Percentiles rank a stretch among this genome's conserved stretches.
Evolutionary conservation across 495 filamentous ascomycete species (phyloP).

Genomic region (Neurospora tetrasperma): DNA sequence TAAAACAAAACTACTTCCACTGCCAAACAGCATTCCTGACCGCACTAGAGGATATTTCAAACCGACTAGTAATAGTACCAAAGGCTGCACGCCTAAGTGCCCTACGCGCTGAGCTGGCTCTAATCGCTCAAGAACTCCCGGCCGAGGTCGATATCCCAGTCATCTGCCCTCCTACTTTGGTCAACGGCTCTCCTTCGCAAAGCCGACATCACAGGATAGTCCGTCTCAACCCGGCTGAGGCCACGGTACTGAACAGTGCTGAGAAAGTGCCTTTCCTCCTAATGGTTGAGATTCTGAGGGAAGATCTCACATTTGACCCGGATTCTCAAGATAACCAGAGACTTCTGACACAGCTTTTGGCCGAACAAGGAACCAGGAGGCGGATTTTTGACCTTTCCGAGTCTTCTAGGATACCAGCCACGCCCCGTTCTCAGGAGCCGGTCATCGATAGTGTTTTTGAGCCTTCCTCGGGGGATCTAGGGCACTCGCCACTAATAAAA

Average conservation of each 20-base stretch:
- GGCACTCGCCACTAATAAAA: conserved; percentile 54
- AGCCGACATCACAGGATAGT: conserved; percentile 68
- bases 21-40: conserved; percentile 62
- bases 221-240: conserved; percentile 64
- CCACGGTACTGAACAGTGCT: conserved; percentile 67
- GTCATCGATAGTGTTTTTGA: conserved; percentile 66
- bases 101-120: conserved; percentile 60
- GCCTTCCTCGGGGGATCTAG: conserved; percentile 59
- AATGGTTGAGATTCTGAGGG: conserved; percentile 63
- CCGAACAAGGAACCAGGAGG: conserved; percentile 50
- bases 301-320: conserved; percentile 68
- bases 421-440: conserved; percentile 26
- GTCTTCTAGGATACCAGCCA: conserved; percentile 22
- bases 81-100: conserved; percentile 68
- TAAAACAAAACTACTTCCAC: conserved; percentile 65
- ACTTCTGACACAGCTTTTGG: conserved; percentile 47
- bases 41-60: conserved; percentile 67
- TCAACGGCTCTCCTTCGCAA: conserved; percentile 50
- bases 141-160: conserved; percentile 69
- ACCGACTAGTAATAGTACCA: conserved; percentile 60
- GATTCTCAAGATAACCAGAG: conserved; percentile 52
- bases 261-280: conserved; percentile 68
- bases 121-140: conserved; percentile 62
- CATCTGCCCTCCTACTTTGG: conserved; percentile 57
- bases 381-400: conserved; percentile 58